Base-by-base conservation (phyloP, 2,329 filamentous ascomycete species). In the Fusarium sp. region DNA sequence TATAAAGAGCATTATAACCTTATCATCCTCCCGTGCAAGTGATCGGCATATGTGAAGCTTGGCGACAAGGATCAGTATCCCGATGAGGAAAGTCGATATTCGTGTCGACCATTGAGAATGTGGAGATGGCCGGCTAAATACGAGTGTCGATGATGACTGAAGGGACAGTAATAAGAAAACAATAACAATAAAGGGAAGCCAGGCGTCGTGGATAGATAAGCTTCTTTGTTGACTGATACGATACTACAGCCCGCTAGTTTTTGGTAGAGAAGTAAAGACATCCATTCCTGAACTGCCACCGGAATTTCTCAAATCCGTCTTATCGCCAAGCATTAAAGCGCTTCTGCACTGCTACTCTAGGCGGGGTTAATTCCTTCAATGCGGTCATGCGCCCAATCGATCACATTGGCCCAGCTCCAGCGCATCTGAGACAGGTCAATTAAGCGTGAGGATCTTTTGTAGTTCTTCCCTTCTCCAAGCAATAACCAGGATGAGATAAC, bases 21-120 rank as follows among this genome's bases (percentile, higher is more conserved):
- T 63, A 63, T 63, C 60, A 57, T 57, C 10, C 16, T 62, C 42
- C 58, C 60, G 58, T 44, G 9, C 37, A 49, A 63, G 60, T 63
- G 60, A 63, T 63, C 58, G 58, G 42, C 60, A 63, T 63, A 57
- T 33, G 30, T 16, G 31, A 16, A 38, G 28, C 60, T 63, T 63
- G 50, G 58, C 60, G 26, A 8, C 60, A 63, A 41, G 60, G 60
- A 55, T 63, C 31, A n/a, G 20, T 15, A 16, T 56, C 60, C 60
- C 37, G 58, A 63, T 63, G 50, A 49, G 60, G 60, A 41, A 63
- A 63, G 60, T 63, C 60, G 60, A 63, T 57, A 63, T 57, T 34
- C 37, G 18, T 33, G 62, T 63, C 28, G 49, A 18, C 60, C 44
- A 63, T 15, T 63, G 38, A 44, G 26, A 23, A 26, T 57, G 50